Conservation (phyloP, 208 protist species). For the Leishmania aethiopica region DNA sequence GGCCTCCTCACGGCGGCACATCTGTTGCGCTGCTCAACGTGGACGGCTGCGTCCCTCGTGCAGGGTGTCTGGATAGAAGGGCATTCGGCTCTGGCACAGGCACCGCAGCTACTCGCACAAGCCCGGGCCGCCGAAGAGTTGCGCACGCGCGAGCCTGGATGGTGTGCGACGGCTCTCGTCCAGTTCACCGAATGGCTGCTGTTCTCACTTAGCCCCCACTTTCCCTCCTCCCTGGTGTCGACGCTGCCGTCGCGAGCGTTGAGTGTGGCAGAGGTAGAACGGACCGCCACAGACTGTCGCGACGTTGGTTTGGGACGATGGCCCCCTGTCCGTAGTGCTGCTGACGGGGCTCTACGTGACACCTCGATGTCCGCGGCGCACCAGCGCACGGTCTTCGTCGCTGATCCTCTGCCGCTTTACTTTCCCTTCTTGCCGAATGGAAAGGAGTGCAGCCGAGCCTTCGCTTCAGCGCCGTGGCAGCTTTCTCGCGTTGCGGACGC, state of each 20-base stretch:
- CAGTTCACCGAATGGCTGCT: neutral
- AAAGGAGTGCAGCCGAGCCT: neutral
- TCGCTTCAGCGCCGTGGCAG: neutral
- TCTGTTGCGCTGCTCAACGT: conserved; percentile 41
- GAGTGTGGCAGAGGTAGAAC: conserved; percentile 1
- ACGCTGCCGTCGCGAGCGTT: conserved; percentile 10
- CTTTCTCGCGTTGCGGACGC: neutral
- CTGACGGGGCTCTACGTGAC: neutral
- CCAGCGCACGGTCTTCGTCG: neutral
- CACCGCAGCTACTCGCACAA: neutral
- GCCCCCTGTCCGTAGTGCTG: neutral
- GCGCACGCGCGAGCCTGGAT: conserved; percentile 26
- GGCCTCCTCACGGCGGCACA: conserved; percentile 38
- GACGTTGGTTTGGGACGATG: neutral
- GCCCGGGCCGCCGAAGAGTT: conserved; percentile 15
- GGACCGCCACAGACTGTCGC: neutral
- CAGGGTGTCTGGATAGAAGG: neutral
- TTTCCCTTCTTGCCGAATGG: conserved; percentile 15
- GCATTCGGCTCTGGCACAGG: neutral
- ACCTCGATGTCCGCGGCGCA: neutral
- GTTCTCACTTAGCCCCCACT: neutral
- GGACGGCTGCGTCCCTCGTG: conserved; percentile 21
- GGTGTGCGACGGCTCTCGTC: conserved; percentile 37
- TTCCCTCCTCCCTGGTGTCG: neutral
- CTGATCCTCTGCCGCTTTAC: conserved; percentile 15